Evolutionary conservation across 2,329 filamentous ascomycete genomes (phyloP), one percentile per base, ranked within the genome.

Genomic region (Ploettnerulaceae sp.): DNA sequence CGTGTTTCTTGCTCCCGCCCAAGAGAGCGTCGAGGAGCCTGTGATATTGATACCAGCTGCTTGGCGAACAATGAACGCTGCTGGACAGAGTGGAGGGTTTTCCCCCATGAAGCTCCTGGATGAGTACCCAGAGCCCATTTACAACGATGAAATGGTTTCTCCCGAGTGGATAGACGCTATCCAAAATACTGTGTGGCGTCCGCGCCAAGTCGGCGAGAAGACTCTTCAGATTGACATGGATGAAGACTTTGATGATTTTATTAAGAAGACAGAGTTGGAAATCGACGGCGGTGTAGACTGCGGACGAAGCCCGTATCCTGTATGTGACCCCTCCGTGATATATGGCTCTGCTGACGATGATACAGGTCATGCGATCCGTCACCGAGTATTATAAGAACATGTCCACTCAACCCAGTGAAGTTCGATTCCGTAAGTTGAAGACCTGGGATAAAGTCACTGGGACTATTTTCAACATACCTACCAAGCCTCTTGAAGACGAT

Each of bases 401-500:
- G 12, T 18, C 15, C n/a, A n/a, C n/a, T n/a, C 8, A 21, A 4
- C 38, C 31, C 3, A 9, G 4, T 33, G 9, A 41, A 4, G 17
- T 15, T 15, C 3, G 29, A 14, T 52, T 34, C 22, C 40, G 40
- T 4, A 55, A 55, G 18, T 52, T 55, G 36, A 61, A 57, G 38
- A 29, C 28, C 7, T 62, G 61, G 61, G 59, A 62, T 47, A 45
- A 48, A 22, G 57, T 63, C 12, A 58, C 52, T 9, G 50, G 57
- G 2, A 62, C 57, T 1, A 45, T 63, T 7, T 61, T 61, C 51
- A 63, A 62, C 17, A 55, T 58, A 28, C 60, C 60, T 3, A 60
- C 43, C 7, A 36, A 28, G n/a, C 47, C 49, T 7, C 39, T 42
- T 7, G 37, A 51, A 11, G 21, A 42, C 5, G 18, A 29, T 5